phyloP scores from a whole-genome alignment of 2,329 filamentous ascomycete genomes.

The Cladosporium phlei region DNA sequence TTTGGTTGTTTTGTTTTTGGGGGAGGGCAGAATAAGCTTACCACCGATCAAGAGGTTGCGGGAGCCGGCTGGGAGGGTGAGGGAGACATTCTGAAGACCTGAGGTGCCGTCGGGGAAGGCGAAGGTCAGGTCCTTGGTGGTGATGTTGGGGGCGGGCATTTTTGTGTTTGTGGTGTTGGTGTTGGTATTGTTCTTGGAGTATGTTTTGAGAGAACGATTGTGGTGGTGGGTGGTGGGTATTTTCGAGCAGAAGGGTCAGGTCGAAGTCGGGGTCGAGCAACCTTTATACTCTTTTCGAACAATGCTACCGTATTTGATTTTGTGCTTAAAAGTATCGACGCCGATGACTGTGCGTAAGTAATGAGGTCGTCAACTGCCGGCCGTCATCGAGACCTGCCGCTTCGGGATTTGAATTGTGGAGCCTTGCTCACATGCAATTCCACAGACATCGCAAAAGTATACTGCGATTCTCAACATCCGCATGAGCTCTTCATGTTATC shows the following conservation, averaged over 20 bases:
- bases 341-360: constrained; percentile 8
- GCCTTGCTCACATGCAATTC: no score
- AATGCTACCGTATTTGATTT: no score
- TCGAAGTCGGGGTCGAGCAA: no score
- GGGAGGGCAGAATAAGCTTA: constrained; percentile 30
- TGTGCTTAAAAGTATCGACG: not conserved
- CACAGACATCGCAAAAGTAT: no score
- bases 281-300: no score
- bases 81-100: constrained; percentile 69
- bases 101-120: constrained; percentile 77
- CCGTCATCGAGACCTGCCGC: not conserved
- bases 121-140: constrained; percentile 75
- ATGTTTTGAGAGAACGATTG: not conserved
- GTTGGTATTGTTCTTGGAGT: not conserved
- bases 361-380: no score
- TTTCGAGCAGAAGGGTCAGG: no score
- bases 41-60: constrained; percentile 88
- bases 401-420: not conserved
- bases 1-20: constrained; percentile 18
- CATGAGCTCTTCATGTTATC: not conserved
- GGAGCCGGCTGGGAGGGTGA: constrained; percentile 74
- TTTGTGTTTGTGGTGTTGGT: no score
- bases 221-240: no score
- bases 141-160: constrained; percentile 56
- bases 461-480: no score